Base-by-base conservation (phyloP, 129 eudicot species). In the Rutidosis leptorrhynchoides region DNA sequence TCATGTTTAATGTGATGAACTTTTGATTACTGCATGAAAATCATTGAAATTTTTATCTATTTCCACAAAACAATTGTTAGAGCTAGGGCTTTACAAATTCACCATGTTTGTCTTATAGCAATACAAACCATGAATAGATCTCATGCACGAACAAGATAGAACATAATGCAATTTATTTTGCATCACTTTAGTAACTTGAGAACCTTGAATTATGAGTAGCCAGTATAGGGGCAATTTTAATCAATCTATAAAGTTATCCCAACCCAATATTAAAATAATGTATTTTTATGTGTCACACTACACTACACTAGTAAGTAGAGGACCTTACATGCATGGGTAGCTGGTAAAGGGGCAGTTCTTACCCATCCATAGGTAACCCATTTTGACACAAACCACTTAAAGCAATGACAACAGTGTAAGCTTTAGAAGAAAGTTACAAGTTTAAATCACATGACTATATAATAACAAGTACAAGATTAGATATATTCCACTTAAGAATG, bases 1-100 rank as follows among this genome's bases (percentile, higher is more conserved):
- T n/a, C 43, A 63, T 24, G 26, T 25, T 49, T 62, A 72, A 23
- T 17, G 40, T 27, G 24, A 10, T 5, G 3, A 61, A 61, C 69
- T 17, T 73, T 1, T 20, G 4, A 27, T 9, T 17, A 10, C 46
- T 40, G n/a, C 46, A 40, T 10, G n/a, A 3, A 40, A 2, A 40
- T 2, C 46, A 40, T 40, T 40, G 5, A 14, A 54, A 1, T 20
- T 22, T 19, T 22, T 22, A 16, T 54, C 29, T 54, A 3, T 22
- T 20, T 20, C 29, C 15, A 21, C 15, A 54, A 51, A 66, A 48
- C 29, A 12, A 10, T 40, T 40, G 42, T 35, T 35, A 35, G 2
- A 35, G 42, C 32, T 29, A 29, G 32, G 42, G 12, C 42, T 33
- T 11, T 37, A 12, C 4, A 4, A 5, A 15, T 40, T 12, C 16